Conservation (phyloP, 2,329 filamentous ascomycete species). For the Cercospora canescens region DNA sequence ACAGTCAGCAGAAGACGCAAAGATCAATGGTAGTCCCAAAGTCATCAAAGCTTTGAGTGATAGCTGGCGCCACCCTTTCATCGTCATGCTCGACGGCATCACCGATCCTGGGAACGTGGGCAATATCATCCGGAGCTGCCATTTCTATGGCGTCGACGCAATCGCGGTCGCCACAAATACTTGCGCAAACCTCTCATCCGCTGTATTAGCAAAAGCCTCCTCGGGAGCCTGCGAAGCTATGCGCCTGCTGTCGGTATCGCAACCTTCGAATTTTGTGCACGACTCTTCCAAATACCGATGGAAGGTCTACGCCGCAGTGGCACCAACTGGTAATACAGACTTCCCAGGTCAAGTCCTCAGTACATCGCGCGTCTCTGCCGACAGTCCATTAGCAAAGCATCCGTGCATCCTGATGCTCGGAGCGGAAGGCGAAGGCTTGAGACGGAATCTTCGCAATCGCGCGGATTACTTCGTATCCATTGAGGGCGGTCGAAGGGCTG, state of each 20-base stretch:
- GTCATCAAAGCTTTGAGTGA: slow-evolving; percentile 50
- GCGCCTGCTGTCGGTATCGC: slow-evolving; percentile 67
- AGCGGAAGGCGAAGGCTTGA: slow-evolving; percentile 74
- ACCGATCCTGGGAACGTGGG: slow-evolving; percentile 85
- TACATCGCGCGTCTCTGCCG: slow-evolving; percentile 18
- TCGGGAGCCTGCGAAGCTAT: slow-evolving; percentile 84
- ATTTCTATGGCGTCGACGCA: slow-evolving; percentile 87
- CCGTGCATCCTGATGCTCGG: slow-evolving; percentile 82
- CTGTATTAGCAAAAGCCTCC: slow-evolving; percentile 82
- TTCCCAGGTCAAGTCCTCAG: slow-evolving; percentile 16
- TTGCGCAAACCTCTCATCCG: slow-evolving; percentile 71
- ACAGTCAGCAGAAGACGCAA: slow-evolving; percentile 69
- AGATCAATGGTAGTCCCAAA: slow-evolving; percentile 67
- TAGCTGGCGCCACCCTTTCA: slow-evolving; percentile 62
- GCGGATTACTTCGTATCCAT: slow-evolving; percentile 69
- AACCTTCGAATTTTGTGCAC: slow-evolving; percentile 69
- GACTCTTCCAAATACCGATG: slow-evolving; percentile 71
- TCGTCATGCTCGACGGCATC: slow-evolving; percentile 74
- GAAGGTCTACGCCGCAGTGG: slow-evolving; percentile 76
- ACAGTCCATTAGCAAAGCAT: slow-evolving; percentile 37
- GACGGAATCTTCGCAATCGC: slow-evolving; percentile 61
- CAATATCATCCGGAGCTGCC: slow-evolving; percentile 81
- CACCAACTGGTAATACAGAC: slow-evolving; percentile 31
- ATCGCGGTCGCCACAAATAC: slow-evolving; percentile 72
- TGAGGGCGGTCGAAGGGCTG: slow-evolving; percentile 16